These are phyloP conservation scores for Talaromyces nanjingensis DNA, from an alignment of 495 filamentous ascomycete genomes.

Conservation along the genomic window DNA sequence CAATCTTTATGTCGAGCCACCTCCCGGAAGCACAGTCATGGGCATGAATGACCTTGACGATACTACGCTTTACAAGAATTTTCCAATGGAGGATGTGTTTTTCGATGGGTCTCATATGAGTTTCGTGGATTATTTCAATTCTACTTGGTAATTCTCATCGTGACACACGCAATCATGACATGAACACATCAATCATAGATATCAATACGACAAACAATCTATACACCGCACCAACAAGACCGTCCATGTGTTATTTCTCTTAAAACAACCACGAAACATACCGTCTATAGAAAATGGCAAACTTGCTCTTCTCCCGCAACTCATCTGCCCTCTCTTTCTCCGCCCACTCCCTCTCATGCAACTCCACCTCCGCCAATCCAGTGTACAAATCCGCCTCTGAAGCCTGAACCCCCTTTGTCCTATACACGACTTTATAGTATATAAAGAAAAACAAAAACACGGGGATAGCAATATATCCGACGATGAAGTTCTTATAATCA, in stretches of 20 bases:
- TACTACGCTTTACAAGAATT: too few relatives aligned
- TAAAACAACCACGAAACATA: constrained; percentile 1
- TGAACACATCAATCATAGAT: neutral
- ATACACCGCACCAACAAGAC: neutral
- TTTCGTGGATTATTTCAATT: neutral
- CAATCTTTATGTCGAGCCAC: too few relatives aligned
- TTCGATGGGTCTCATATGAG: neutral
- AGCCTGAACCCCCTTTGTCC: constrained; percentile 25
- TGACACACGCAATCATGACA: neutral
- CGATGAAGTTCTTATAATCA: constrained; percentile 62
- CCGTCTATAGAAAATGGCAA: neutral
- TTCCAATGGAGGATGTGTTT: neutral
- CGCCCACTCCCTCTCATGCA: constrained; percentile 2
- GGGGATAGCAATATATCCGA: constrained; percentile 69
- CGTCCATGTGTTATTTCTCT: neutral
- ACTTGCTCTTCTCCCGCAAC: neutral
- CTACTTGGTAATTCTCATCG: neutral
- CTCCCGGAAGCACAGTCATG: too few relatives aligned
- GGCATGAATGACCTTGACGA: too few relatives aligned
- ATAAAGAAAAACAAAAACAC: constrained; percentile 63
- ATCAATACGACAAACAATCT: neutral
- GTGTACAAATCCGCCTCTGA: neutral
- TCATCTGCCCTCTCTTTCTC: neutral
- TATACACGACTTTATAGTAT: constrained; percentile 56
- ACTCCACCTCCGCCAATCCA: neutral